These are phyloP conservation scores for Russula virescens DNA, from an alignment of 768 basidiomycete genomes.

Conservation along the genomic window DNA sequence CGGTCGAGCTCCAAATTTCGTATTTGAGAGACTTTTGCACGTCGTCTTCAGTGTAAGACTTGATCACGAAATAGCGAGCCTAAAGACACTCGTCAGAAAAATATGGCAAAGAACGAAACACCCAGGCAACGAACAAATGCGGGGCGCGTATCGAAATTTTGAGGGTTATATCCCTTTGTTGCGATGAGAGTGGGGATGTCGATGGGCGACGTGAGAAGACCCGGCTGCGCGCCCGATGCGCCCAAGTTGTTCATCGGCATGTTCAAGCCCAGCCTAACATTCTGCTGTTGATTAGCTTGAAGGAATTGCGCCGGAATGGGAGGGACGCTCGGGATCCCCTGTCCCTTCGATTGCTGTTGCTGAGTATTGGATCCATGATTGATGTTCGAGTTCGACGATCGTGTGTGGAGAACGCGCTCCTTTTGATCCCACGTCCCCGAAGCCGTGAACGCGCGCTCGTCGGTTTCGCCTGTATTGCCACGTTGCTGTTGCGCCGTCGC, in stretches of 20 bases:
- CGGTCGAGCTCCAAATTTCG: constrained; percentile 97
- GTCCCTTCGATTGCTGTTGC: constrained; percentile 31
- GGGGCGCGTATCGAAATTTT: constrained; percentile 76
- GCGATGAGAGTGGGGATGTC: constrained; percentile 84
- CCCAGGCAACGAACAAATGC: constrained; percentile 50
- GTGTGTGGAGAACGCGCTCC: constrained; percentile 49
- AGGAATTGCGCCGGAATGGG: constrained; percentile 70
- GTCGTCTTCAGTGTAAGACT: constrained; percentile 98
- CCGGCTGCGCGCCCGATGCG: constrained; percentile 32
- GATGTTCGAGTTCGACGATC: constrained; percentile 65
- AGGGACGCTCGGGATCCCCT: constrained; percentile 57
- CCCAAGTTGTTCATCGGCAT: constrained; percentile 37
- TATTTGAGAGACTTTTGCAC: constrained; percentile 98
- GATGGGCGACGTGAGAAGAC: constrained; percentile 58
- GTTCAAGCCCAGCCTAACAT: constrained; percentile 20
- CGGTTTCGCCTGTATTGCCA: constrained; percentile 25
- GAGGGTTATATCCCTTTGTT: constrained; percentile 87
- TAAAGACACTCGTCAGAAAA: constrained; percentile 31
- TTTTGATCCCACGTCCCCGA: constrained; percentile 58
- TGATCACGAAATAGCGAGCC: constrained; percentile 97
- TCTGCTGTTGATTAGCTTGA: constrained; percentile 37
- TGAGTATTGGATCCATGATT: constrained; percentile 47
- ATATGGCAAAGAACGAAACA: background rate
- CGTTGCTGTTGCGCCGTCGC: constrained; percentile 31
- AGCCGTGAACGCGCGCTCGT: constrained; percentile 35